These are phyloP conservation scores for Sordaria brevicollis DNA, from an alignment of 495 filamentous ascomycete genomes.

Conservation along the genomic window DNA sequence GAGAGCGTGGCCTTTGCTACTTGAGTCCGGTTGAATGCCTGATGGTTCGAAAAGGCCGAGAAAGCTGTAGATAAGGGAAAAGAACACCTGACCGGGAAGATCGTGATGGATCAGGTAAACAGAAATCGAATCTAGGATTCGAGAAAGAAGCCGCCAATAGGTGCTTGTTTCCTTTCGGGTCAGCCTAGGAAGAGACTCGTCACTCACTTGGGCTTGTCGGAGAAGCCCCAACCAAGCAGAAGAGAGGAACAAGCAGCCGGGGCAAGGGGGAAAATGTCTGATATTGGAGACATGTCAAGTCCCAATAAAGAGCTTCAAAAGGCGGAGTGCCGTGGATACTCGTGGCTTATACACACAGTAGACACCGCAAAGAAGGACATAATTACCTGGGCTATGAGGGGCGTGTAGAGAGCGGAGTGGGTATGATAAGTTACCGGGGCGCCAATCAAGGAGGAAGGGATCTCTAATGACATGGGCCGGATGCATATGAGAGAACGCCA, in stretches of 20 bases:
- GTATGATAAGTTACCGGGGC: not conserved
- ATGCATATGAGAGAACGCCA: conserved; percentile 18
- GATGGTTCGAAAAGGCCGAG: not conserved
- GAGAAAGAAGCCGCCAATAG: not conserved
- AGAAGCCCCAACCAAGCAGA: not conserved
- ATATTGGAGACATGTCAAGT: not conserved
- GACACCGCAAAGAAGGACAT: not conserved
- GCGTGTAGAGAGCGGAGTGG: conserved; percentile 15
- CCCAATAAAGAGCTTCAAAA: not conserved
- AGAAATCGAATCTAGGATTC: not conserved
- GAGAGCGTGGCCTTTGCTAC: not conserved
- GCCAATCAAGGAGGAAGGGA: conserved; percentile 15
- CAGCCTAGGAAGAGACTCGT: not conserved
- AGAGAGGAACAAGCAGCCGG: not conserved
- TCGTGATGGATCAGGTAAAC: not conserved
- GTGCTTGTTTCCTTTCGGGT: not conserved
- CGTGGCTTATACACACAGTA: not conserved
- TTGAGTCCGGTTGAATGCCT: not conserved
- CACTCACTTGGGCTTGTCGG: not conserved
- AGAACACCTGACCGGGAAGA: not conserved
- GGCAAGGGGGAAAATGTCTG: not conserved
- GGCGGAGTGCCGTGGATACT: not conserved
- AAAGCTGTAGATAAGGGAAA: not conserved
- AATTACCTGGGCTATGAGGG: not conserved
- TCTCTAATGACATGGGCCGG: conserved; percentile 10